A percentile compares a stretch with the other conserved stretches of the same genome.
Evolutionary conservation across 2,329 filamentous ascomycete species (phyloP).

Genomic region (Diaporthe sp.): DNA sequence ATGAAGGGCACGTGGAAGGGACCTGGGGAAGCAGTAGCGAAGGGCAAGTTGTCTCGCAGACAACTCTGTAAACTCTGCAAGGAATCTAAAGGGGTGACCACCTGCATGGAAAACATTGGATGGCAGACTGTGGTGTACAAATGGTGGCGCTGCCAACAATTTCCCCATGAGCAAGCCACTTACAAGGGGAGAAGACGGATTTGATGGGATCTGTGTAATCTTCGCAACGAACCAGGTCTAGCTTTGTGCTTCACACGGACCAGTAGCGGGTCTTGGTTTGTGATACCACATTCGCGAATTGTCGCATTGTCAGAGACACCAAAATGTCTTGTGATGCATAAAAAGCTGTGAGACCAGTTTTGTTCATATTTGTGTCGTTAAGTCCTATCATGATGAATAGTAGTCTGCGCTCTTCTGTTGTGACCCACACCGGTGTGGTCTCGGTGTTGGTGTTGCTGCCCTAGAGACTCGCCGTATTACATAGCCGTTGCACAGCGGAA

Average conservation of each 20-base stretch:
- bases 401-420: not conserved
- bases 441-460: too few species aligned
- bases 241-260: not conserved
- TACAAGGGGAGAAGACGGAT: not conserved
- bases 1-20: not conserved
- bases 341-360: not conserved
- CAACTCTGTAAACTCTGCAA: not conserved
- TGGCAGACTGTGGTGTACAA: not conserved
- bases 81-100: not conserved
- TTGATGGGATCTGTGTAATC: not conserved
- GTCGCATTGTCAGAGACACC: not conserved
- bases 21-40: not conserved
- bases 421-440: not conserved
- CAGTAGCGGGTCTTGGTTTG: not conserved
- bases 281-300: not conserved
- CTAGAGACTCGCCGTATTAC: not conserved
- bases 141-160: too few species aligned
- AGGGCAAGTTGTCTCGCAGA: not conserved
- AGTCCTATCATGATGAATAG: not conserved
- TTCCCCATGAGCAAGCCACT: not conserved
- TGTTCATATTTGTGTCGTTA: not conserved
- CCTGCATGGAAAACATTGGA: not conserved
- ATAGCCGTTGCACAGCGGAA: not conserved
- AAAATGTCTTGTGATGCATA: not conserved
- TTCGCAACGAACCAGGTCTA: not conserved